Base-by-base conservation (phyloP, 768 basidiomycete genomes). In the Saitozyma podzolica region DNA sequence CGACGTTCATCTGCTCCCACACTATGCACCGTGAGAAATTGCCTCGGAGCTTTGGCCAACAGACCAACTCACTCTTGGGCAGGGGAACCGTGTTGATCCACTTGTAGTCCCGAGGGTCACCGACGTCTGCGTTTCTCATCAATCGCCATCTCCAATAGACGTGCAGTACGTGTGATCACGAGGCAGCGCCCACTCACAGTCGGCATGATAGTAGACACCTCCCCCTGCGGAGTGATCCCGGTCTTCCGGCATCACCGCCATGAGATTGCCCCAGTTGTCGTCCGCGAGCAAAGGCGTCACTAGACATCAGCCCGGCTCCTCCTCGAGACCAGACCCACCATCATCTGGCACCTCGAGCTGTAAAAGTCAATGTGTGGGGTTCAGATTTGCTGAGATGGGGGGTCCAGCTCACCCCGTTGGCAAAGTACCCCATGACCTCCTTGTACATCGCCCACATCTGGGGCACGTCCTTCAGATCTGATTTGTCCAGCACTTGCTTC, bases 251-350 rank as follows among this genome's bases (percentile, higher is more conserved):
- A 86, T 85, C 67, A 84, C 85, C 14, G 88, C 84, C 37, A 86
- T 85, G 50, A 89, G 82, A 69, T 89, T 89, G 4, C 88, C 88
- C 84, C 84, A 89, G 77, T 89, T 89, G 72, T 90, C 89, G 65
- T 90, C 89, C 0, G 87, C 80, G 9, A 73, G 53, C 3, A 65
- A 48, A n/a, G 53, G 53, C 5, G 64, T 71, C 8, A 70, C 67
- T 47, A 6, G 13, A 11, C 3, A 6, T 47, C 45, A 47, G 45
- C 45, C 45, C 45, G n/a, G 45, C 13, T 47, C 2, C 6, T 29
- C 29, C 2, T 29, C 29, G 13, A 47, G 6, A 16, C 43, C 43
- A 45, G 43, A 47, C 45, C n/a, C 45, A 17, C 45, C 45, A 39
- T 72, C 63, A 13, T 66, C 63, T 8, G 70, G 70, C 5, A 72